A percentile compares a stretch with the other conserved stretches of the same genome.
These are phyloP conservation scores for Fraxinus ornus DNA, from an alignment of 305 asterid species.

Conservation along the genomic window DNA sequence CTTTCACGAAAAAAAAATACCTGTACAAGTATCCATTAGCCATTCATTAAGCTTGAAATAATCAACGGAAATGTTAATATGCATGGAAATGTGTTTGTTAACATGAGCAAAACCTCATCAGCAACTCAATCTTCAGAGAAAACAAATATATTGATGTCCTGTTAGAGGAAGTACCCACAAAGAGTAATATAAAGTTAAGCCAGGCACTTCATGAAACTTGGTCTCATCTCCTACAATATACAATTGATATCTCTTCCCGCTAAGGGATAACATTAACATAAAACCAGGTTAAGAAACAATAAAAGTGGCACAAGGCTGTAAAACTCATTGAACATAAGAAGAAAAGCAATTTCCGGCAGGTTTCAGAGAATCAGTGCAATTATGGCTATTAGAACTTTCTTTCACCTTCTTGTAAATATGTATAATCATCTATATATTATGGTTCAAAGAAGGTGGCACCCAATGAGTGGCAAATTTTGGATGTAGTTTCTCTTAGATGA, in stretches of 20 bases:
- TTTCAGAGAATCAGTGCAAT: not conserved
- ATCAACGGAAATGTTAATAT: not conserved
- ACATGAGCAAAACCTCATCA: not conserved
- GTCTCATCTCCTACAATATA: too few relatives aligned
- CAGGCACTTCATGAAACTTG: not conserved
- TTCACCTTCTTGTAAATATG: not conserved
- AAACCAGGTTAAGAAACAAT: not conserved
- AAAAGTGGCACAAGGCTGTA: not conserved
- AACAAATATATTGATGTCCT: not conserved
- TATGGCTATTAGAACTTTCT: not conserved
- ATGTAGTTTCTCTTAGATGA: not conserved
- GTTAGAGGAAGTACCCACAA: not conserved
- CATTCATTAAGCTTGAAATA: not conserved
- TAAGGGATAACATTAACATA: not conserved
- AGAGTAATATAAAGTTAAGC: not conserved
- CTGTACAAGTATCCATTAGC: not conserved
- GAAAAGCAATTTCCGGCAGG: not conserved
- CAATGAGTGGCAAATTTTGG: not conserved
- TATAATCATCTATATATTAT: not conserved
- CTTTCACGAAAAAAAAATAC: not conserved
- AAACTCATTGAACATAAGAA: not conserved
- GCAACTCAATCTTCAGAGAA: constrained; percentile 6
- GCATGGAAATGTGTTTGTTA: not conserved
- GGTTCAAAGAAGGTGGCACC: not conserved
- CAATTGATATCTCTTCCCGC: not conserved